Base-by-base conservation (phyloP, 345 rosid genomes). In the Populus alba region DNA sequence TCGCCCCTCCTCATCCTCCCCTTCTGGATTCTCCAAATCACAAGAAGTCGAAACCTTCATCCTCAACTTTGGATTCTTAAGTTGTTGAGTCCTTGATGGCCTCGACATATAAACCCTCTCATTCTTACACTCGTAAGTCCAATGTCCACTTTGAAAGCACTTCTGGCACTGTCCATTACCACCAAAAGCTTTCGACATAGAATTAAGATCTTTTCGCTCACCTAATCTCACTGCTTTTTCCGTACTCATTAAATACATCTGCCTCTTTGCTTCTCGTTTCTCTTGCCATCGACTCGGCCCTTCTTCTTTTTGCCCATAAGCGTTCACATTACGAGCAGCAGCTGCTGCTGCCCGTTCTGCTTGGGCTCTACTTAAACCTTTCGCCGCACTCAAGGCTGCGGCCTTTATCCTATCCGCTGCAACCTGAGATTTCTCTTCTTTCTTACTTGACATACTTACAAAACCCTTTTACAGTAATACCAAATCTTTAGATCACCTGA, bases 241-340 rank as follows among this genome's bases (percentile, higher is more conserved):
- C 0, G 99, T 96, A 86, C 98, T 96, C 98, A 94, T 92, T 87
- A 96, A 74, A 85, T 94, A 94, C 99, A 94, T 96, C 84, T 96
- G 99, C 84, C 98, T 83, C 86, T 91, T 96, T 0, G 93, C 94
- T 86, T 96, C 99, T 76, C 99, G 86, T 72, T 96, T 96, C 90
- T 96, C 99, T 83, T 96, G 99, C 99, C 97, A 94, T 82, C 99
- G 74, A 75, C 99, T 96, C 0, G 98, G 99, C 75, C 99, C 99
- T 88, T 96, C 99, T 85, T 96, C 99, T 88, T 96, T 96, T 75
- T 96, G 98, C 49, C 99, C 99, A 61, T 96, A 94, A 6, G 98
- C 98, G 81, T 96, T 96, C 18, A 96, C 99, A 82, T 96, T 96
- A 8, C 98, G 86, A 0, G 97, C 93, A 2, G 99, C 99, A 1